Evolutionary conservation across 192 early-diverging fungal species (phyloP).

Genomic region (Coemansia sp.): DNA sequence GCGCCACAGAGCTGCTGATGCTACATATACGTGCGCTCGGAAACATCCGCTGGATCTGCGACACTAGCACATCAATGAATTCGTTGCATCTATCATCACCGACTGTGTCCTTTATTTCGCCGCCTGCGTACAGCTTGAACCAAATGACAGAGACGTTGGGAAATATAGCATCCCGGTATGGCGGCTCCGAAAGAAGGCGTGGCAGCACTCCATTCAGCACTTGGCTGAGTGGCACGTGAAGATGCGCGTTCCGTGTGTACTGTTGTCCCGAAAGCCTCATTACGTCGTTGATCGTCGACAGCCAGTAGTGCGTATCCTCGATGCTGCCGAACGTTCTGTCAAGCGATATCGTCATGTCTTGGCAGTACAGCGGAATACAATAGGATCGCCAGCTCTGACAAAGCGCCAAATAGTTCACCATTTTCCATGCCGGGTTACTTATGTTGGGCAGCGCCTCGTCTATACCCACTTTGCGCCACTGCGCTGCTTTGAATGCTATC

Average conservation of each 20-base stretch:
- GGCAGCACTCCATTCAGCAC: conserved; percentile 12
- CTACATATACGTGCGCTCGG: conserved; percentile 11
- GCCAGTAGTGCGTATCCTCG: conserved; percentile 21
- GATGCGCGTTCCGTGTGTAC: conserved; percentile 12
- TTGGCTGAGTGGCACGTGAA: conserved; percentile 12
- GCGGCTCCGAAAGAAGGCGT: not conserved
- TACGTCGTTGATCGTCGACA: not conserved
- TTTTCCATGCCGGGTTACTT: conserved; percentile 31
- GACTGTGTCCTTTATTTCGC: not conserved
- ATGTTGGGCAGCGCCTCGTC: conserved; percentile 6
- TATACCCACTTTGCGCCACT: conserved; percentile 10
- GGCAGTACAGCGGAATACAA: conserved; percentile 23
- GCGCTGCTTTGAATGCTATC: conserved; percentile 17
- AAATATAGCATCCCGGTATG: conserved; percentile 4
- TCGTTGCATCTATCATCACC: not conserved
- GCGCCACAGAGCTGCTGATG: conserved; percentile 11
- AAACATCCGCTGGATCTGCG: conserved; percentile 11
- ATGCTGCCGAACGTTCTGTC: conserved; percentile 5
- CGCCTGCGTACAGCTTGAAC: conserved; percentile 6
- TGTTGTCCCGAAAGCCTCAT: conserved; percentile 5
- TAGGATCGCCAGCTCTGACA: conserved; percentile 24
- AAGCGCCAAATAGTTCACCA: conserved; percentile 21
- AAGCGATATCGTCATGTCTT: conserved; percentile 14
- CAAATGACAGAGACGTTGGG: conserved; percentile 3
- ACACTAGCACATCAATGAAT: conserved; percentile 10